Conservation (phyloP, 495 filamentous ascomycete genomes). For the Tuber umbilicatum region DNA sequence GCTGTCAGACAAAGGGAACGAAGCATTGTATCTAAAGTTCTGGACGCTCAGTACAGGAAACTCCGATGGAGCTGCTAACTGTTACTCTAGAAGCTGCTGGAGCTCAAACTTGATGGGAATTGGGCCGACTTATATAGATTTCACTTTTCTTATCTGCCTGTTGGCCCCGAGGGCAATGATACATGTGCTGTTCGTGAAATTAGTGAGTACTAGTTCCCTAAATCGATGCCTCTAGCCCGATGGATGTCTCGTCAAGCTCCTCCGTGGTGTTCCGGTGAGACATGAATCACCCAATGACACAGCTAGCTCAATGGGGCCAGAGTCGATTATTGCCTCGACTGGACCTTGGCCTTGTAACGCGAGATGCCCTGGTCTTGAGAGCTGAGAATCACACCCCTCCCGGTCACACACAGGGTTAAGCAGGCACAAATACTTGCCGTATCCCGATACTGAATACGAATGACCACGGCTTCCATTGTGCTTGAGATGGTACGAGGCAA, state of each 20-base stretch:
- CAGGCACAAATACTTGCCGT: not conserved
- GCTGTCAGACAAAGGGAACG: not conserved
- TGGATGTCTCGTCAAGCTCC: not conserved
- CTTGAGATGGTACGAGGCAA: not conserved
- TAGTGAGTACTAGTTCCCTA: not conserved
- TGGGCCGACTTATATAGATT: not conserved
- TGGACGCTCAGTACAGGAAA: not conserved
- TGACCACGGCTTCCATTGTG: not conserved
- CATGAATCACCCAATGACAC: not conserved
- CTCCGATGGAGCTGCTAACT: not conserved
- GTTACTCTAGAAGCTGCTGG: not conserved
- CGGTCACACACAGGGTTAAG: not conserved
- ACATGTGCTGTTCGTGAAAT: not conserved
- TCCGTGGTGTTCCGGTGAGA: not conserved
- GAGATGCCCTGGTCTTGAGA: not conserved
- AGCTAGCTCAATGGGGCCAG: not conserved
- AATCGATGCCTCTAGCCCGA: not conserved
- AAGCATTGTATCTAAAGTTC: not conserved
- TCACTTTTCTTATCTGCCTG: not conserved
- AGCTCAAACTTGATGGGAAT: not conserved
- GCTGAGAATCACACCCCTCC: not conserved
- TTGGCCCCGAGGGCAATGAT: not conserved
- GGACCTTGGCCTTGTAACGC: not conserved
- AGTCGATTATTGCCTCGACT: slow-evolving; percentile 1
- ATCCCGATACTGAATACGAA: not conserved